Evolutionary conservation across 495 filamentous ascomycete genomes (phyloP), one percentile per base, ranked within the genome.

Genomic region (Tuber microsphaerosporum): DNA sequence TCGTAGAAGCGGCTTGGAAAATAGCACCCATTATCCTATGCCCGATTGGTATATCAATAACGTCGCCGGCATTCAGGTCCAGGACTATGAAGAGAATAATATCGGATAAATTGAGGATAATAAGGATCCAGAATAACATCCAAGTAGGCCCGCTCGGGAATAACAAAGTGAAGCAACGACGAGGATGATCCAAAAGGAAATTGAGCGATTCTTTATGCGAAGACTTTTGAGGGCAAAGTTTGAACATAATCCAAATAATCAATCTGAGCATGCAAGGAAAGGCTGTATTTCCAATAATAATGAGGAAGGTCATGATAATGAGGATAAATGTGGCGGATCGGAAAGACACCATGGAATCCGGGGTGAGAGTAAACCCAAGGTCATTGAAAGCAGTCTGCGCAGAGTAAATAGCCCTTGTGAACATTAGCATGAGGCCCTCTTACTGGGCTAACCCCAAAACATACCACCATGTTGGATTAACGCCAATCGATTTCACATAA

Each of bases 351-450:
- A 92, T 91, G 12, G 89, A 91, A 82, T 93, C 90, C 0, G 91
- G 90, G 0, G 90, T 92, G 43, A 93, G 82, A 1, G 89, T 89
- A 76, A 89, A 91, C 1, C 89, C 89, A 77, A 97, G 84, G 84
- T 99, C 93, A 79, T 93, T 97, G 84, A 99, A 97, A 20, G 92
- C 86, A 65, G 94, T 96, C 37, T 87, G 90, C 22, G 93, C 79
- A 3, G 93, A 96, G 85, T 93, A 99, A 75, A 97, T 89, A 7
- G 88, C 93, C 87, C 86, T 87, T 48, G 14, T 26, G 22, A 22
- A 26, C 43, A 73, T 79, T 70, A 80, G 65, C 10, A 9, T 39
- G 44, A 45, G 42, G 10, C 31, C 34, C 69, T 72, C 34, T 5
- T 77, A 71, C 73, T 70, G 71, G 45, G 9, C 34, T 70, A 43